phyloP scores from a whole-genome alignment of 2,329 filamentous ascomycete species.

The Fusarium praegraminearum region DNA sequence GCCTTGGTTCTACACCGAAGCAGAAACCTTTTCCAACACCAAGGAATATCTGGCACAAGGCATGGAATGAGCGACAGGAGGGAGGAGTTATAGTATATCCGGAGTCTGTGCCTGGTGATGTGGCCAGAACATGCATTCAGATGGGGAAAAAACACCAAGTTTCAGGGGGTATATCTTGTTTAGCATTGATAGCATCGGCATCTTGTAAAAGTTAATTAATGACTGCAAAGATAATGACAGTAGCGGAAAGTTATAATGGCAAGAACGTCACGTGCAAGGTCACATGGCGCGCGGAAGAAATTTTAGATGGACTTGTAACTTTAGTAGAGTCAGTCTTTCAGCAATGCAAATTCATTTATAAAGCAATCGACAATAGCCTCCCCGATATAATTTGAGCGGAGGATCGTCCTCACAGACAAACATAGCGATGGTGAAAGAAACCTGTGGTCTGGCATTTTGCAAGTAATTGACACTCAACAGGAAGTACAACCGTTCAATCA shows the following conservation, averaged over 20 bases:
- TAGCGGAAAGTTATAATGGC: background rate
- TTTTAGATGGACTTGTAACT: background rate
- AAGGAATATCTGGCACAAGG: slow-evolving; percentile 24
- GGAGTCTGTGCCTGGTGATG: accelerated
- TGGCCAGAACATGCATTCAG: background rate
- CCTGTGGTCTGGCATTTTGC: background rate
- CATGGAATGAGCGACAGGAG: background rate
- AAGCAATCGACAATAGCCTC: background rate
- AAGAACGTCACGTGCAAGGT: slow-evolving; percentile 4
- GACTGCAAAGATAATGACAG: background rate
- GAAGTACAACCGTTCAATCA: background rate
- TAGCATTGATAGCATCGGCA: background rate
- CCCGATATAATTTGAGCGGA: background rate
- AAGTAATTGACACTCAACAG: background rate
- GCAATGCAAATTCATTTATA: background rate
- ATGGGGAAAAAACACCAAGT: background rate
- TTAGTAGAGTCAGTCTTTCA: background rate
- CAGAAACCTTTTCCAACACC: slow-evolving; percentile 10
- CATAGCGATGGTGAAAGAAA: background rate
- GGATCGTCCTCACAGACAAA: background rate
- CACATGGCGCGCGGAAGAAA: background rate
- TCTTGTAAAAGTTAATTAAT: background rate
- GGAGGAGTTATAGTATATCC: too few species aligned
- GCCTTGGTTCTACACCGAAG: slow-evolving; percentile 13
- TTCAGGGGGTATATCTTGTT: background rate